Conservation (phyloP, 2,329 filamentous ascomycete genomes). For the Plenodomus lindquistii region DNA sequence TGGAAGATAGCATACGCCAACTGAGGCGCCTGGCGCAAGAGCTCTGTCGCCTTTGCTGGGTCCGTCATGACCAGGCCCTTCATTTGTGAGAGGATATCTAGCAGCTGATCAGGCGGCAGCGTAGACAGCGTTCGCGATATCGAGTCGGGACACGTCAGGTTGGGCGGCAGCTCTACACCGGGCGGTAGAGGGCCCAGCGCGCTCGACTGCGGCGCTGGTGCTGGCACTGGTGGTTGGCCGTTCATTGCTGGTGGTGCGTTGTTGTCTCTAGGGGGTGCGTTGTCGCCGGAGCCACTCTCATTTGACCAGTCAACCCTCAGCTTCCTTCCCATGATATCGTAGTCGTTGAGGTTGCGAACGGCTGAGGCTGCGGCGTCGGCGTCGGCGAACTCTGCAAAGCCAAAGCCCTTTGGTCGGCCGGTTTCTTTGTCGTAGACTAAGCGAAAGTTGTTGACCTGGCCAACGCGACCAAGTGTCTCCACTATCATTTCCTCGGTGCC, state of each 20-base stretch:
- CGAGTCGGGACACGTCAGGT: conserved; percentile 82
- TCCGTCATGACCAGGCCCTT: conserved; percentile 84
- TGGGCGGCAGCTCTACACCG: conserved; percentile 80
- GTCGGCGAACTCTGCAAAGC: conserved; percentile 94
- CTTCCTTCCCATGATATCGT: conserved; percentile 93
- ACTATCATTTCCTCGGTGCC: conserved; percentile 95
- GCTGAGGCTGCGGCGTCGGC: conserved; percentile 90
- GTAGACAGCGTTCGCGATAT: conserved; percentile 90
- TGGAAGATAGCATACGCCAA: conserved; percentile 95
- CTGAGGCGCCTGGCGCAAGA: conserved; percentile 87
- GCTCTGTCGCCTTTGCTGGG: conserved; percentile 79
- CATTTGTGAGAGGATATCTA: conserved; percentile 94
- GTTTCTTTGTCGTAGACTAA: conserved; percentile 96
- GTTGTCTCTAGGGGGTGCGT: conserved; percentile 48
- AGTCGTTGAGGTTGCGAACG: conserved; percentile 92
- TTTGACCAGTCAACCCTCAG: conserved; percentile 95
- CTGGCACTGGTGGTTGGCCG: conserved; percentile 48
- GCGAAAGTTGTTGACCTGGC: conserved; percentile 88
- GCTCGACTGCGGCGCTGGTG: conserved; percentile 48
- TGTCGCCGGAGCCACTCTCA: conserved; percentile 73
- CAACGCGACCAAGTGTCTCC: conserved; percentile 88
- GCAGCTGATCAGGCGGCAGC: conserved; percentile 82
- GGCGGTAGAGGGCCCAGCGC: conserved; percentile 78
- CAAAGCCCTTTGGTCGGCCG: conserved; percentile 92
- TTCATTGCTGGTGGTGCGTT: conserved; percentile 50